Evolutionary conservation across 208 protist genomes (phyloP), one percentile per base, ranked within the genome.

Genomic region (Tritrichomonas foetus): DNA sequence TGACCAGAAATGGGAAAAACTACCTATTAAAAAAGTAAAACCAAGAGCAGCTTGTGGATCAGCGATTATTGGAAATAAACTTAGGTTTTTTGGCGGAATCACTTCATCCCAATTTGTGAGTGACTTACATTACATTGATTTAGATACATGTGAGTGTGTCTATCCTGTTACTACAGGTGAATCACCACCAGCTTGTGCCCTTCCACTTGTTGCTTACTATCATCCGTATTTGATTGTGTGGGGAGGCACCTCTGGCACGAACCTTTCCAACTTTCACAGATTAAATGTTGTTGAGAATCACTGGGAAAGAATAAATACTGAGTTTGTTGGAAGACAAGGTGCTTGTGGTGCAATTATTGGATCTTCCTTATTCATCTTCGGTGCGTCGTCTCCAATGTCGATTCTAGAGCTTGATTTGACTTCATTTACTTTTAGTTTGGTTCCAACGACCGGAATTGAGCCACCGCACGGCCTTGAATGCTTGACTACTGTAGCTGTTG

Each of bases 81-180:
- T 82, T 50, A 50, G 41, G 11, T 82, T 82, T 30, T 82, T 82
- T 53, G 74, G 74, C n/a, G 74, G 74, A 36, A 75, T 75, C 33
- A 75, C 69, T 20, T 20, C 69, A 11, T 75, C 69, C 36, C 36
- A 16, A 9, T 82, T 82, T 41, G 41, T 50, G 3, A 82, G 3
- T 30, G 74, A 82, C 1, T 50, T 47, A 3, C 74, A 82, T 44
- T 47, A 25, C 20, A 20, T 82, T 44, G 74, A 82, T 82, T 25
- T 82, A 16, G 41, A 82, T 50, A 82, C 33, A 49, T 30, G 47
- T 22, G 74, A 82, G 41, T 20, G 47, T 30, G 74, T 47, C 47
- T 82, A 82, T 50, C 74, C 74, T 50, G 41, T 82, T n/a, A 82
- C 74, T 33, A 82, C 74, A 53, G 74, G 74, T 47, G 74, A 82